Percentiles rank a stretch among this genome's conserved stretches.
Conservation (phyloP, 108 stramenopile species). For the Fistulifera pelliculosa region DNA sequence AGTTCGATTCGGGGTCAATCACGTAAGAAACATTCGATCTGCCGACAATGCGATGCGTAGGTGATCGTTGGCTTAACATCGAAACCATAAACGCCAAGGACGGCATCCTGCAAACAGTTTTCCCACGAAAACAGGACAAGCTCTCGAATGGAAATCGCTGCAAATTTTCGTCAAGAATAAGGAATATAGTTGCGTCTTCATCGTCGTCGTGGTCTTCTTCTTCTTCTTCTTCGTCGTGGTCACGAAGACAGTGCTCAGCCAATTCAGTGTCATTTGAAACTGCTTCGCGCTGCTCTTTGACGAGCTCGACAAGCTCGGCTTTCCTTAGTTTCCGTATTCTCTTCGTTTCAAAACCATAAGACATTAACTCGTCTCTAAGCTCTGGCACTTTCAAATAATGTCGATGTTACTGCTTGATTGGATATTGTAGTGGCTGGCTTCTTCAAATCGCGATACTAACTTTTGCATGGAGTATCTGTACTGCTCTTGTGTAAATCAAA, state of each 20-base stretch:
- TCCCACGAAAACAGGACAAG: constrained; percentile 56
- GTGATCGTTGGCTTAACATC: constrained; percentile 36
- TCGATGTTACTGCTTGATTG: background rate
- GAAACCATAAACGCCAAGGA: constrained; percentile 66
- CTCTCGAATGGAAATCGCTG: constrained; percentile 93
- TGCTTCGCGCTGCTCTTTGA: constrained; percentile 1
- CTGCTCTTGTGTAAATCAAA: constrained; percentile 15
- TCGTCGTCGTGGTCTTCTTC: background rate
- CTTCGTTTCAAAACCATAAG: constrained; percentile 9
- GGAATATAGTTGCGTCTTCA: constrained; percentile 31
- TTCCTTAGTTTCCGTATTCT: no score
- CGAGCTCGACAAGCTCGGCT: no score
- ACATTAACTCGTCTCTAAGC: constrained; percentile 1
- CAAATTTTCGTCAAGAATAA: constrained; percentile 90
- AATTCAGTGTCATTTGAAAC: background rate
- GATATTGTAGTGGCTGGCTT: background rate
- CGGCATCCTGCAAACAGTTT: constrained; percentile 81
- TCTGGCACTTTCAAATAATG: constrained; percentile 2
- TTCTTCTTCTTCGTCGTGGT: background rate
- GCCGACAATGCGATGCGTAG: constrained; percentile 23
- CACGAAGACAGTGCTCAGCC: background rate
- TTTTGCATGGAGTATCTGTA: constrained; percentile 45
- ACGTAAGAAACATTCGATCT: constrained; percentile 59
- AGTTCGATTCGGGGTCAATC: constrained; percentile 91
- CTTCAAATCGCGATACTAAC: constrained; percentile 46